Conservation (phyloP, 176 grass and related monocot genomes). For the Phragmites australis region DNA sequence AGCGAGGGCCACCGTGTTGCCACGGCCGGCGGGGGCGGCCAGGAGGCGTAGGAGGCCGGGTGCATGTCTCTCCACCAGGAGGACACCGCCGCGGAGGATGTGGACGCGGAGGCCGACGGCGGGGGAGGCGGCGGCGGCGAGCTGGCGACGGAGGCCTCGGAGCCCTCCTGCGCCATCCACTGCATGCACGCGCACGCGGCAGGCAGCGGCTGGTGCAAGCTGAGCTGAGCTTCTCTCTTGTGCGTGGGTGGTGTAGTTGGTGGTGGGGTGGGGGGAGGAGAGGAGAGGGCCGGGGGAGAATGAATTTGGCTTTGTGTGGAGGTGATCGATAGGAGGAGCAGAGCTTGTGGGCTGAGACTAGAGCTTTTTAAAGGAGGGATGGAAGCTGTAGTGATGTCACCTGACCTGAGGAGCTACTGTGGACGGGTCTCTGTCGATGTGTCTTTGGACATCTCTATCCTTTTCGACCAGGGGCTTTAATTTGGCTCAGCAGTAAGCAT, state of each 20-base stretch:
- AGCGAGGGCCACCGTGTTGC: slow-evolving; percentile 39
- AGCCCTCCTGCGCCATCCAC: slow-evolving; percentile 81
- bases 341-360: slow-evolving; percentile 20
- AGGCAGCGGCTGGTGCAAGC: not conserved
- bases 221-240: not conserved
- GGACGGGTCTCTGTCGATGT: not conserved
- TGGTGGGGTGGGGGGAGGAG: not conserved
- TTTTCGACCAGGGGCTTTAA: slow-evolving; percentile 15
- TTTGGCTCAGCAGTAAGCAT: not conserved
- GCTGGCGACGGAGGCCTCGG: slow-evolving; percentile 75
- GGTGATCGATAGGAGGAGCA: not conserved
- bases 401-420: not conserved
- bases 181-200: slow-evolving; percentile 14
- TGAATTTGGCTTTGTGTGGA: slow-evolving; percentile 22
- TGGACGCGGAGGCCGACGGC: slow-evolving; percentile 4
- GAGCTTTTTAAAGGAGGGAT: slow-evolving; percentile 49
- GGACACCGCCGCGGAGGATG: slow-evolving; percentile 22
- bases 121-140: slow-evolving; percentile 44
- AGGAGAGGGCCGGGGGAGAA: not conserved
- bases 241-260: not conserved
- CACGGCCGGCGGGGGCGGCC: slow-evolving; percentile 19
- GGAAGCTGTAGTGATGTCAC: slow-evolving; percentile 36
- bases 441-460: slow-evolving; percentile 34
- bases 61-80: slow-evolving; percentile 69
- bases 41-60: slow-evolving; percentile 12